Conservation (phyloP, 139 green algal genomes). For the Chlorella sorokiniana region DNA sequence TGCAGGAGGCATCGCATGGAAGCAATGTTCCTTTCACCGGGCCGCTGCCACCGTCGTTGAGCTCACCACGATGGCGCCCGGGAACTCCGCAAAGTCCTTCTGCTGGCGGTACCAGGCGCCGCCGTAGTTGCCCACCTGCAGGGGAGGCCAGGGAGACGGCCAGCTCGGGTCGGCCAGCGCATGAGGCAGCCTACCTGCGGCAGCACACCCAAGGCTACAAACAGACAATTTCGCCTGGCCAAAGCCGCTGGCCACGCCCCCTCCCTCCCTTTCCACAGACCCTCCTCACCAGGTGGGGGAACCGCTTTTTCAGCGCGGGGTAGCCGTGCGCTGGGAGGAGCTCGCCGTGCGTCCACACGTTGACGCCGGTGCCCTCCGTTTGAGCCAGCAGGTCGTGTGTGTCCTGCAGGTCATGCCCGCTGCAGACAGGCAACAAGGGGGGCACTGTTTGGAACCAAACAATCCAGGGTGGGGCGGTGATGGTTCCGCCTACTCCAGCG, state of each 20-base stretch:
- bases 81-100: conserved; percentile 63
- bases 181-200: neutral
- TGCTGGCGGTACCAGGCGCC: conserved; percentile 69
- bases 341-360: conserved; percentile 85
- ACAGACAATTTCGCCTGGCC: neutral
- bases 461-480: too few species aligned
- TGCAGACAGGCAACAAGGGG: too few species aligned
- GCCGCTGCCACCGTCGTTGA: neutral
- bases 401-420: conserved; percentile 80
- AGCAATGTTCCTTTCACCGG: too few species aligned
- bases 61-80: conserved; percentile 17
- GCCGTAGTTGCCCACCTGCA: conserved; percentile 66
- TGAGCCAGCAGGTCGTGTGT: conserved; percentile 67
- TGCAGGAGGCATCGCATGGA: neutral
- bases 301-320: conserved; percentile 55
- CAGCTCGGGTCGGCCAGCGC: neutral
- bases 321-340: conserved; percentile 80
- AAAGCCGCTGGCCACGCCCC: neutral
- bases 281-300: conserved; percentile 20
- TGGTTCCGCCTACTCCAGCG: too few species aligned
- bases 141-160: conserved; percentile 43
- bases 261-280: neutral
- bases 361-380: conserved; percentile 67
- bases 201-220: neutral
- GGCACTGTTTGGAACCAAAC: too few species aligned